Evolutionary conservation across 371 early-diverging fungal species (phyloP), one percentile per base, ranked within the genome.

Genomic region (Batkoa obscura): DNA sequence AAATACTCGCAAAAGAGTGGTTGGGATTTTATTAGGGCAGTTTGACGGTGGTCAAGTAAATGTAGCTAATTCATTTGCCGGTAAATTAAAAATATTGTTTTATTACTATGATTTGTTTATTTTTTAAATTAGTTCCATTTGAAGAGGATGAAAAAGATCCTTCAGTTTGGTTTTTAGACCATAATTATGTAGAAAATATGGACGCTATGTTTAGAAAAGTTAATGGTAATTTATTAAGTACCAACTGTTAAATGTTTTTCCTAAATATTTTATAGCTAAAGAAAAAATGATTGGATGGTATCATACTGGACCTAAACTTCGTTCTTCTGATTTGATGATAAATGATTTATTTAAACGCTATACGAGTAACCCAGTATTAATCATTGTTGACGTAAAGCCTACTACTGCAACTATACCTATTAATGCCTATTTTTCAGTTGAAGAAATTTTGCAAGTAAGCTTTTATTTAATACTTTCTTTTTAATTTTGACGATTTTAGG

Each of bases 231-330:
- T 51, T 17, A 9, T 46, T 3, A 31, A 13, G 32, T 60, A 2
- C 12, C n/a, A 42, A 42, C 33, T 35, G 10, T 6, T 47, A 31
- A 32, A 32, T n/a, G n/a, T n/a, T n/a, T n/a, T n/a, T n/a, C n/a
- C n/a, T n/a, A n/a, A n/a, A n/a, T n/a, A n/a, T 32, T 34, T 48
- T 9, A 3, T 67, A 90, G 92, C 90, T 50, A 92, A 90, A 75
- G 99, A 99, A 67, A 81, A 82, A 67, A 80, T 99, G 73, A 79
- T 99, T 57, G 99, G 99, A 41, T 99, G 99, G 99, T 99, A 99
- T 71, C 99, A 99, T 74, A 88, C 88, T 68, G 99, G 99, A 35
- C 97, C 98, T 31, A 91, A 93, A 69, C 80, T 99, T 62, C 88
- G 93, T 45, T 79, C 86, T 4, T 90, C 91, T n/a, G 99, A 99